These are phyloP conservation scores for Galerina marginata DNA, from an alignment of 768 basidiomycete genomes.

Conservation along the genomic window DNA sequence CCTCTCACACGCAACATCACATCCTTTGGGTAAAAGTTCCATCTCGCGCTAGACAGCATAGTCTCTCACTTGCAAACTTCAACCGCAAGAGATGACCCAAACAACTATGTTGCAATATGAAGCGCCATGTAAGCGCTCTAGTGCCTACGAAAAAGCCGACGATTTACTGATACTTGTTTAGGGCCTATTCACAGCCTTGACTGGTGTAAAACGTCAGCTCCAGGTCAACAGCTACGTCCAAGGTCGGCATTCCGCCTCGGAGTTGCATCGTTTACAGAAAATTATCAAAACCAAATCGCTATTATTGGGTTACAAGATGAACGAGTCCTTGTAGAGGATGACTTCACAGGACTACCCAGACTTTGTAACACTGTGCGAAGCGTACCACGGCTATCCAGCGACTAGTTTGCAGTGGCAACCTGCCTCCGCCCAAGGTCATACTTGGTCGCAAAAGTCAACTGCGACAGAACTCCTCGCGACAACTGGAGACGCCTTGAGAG, in stretches of 20 bases:
- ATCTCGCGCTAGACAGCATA: no score
- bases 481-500: constrained; percentile 89
- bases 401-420: constrained; percentile 96
- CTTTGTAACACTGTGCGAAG: constrained; percentile 85
- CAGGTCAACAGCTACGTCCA: constrained; percentile 73
- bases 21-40: not conserved
- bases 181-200: constrained; percentile 89
- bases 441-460: constrained; percentile 72
- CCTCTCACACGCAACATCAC: not conserved
- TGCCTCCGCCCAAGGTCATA: constrained; percentile 60
- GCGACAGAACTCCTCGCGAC: constrained; percentile 88
- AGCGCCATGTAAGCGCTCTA: constrained; percentile 71
- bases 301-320: constrained; percentile 84
- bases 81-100: constrained; percentile 59
- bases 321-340: constrained; percentile 85
- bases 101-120: constrained; percentile 81
- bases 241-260: constrained; percentile 85
- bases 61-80: not conserved
- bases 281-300: constrained; percentile 82
- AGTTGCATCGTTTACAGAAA: constrained; percentile 85
- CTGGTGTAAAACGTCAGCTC: constrained; percentile 85
- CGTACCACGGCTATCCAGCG: constrained; percentile 89
- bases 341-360: constrained; percentile 84
- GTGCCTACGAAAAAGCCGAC: constrained; percentile 4
- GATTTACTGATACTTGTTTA: constrained; percentile 31